A percentile compares a stretch with the other conserved stretches of the same genome.
These are phyloP conservation scores for Thecaphora thlaspeos DNA, from an alignment of 1,284 basidiomycete genomes.

Conservation along the genomic window DNA sequence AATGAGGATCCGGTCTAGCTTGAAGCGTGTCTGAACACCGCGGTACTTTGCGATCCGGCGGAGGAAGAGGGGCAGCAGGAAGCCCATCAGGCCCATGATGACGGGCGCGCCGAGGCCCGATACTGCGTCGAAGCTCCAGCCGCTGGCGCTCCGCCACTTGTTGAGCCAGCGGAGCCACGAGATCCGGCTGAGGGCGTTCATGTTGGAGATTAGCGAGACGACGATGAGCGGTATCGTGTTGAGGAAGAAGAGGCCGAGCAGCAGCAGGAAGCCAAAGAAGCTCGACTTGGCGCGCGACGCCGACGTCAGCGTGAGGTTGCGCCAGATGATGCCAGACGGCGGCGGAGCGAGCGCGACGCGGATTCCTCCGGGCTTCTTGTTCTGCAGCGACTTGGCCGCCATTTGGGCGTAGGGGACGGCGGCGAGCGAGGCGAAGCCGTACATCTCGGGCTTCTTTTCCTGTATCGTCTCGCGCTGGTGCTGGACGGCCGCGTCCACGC, in stretches of 20 bases:
- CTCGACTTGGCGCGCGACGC: slow-evolving; percentile 36
- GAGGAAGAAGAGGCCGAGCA: slow-evolving; percentile 45
- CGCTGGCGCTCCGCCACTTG: slow-evolving; percentile 30
- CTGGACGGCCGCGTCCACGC: slow-evolving; percentile 60
- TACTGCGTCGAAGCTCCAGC: slow-evolving; percentile 47
- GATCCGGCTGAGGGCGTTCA: slow-evolving; percentile 39
- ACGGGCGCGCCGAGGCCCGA: slow-evolving; percentile 49
- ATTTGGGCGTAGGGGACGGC: slow-evolving; percentile 53
- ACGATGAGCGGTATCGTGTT: slow-evolving; percentile 51
- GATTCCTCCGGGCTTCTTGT: slow-evolving; percentile 39
- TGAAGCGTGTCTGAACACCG: slow-evolving; percentile 46
- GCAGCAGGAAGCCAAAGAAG: slow-evolving; percentile 40
- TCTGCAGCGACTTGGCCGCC: slow-evolving; percentile 39
- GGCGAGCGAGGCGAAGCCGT: slow-evolving; percentile 54
- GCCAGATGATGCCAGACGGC: slow-evolving; percentile 54
- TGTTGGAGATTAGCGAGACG: slow-evolving; percentile 51
- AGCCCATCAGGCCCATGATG: slow-evolving; percentile 45
- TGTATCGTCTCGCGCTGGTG: slow-evolving; percentile 43
- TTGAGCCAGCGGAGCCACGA: slow-evolving; percentile 38
- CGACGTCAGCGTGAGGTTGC: slow-evolving; percentile 42
- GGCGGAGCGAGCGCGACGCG: slow-evolving; percentile 45
- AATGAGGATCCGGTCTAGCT: slow-evolving; percentile 42
- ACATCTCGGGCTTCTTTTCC: slow-evolving; percentile 48
- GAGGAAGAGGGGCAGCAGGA: slow-evolving; percentile 52
- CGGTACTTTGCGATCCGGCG: slow-evolving; percentile 53